Base-by-base conservation (phyloP, 2,329 filamentous ascomycete genomes). In the Phyllachora maydis region DNA sequence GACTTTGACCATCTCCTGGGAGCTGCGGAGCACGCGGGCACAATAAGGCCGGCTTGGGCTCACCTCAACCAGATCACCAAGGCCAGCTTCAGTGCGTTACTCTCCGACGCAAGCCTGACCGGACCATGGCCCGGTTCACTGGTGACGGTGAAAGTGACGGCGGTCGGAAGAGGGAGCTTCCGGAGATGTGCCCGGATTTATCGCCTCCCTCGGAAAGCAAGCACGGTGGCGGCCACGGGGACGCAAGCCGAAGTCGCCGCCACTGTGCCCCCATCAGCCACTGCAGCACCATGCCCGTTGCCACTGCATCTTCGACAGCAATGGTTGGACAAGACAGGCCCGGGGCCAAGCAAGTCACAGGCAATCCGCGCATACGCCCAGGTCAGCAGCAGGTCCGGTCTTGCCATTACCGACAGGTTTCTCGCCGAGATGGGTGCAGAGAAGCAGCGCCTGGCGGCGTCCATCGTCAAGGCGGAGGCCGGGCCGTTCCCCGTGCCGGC, bases 171-270 rank as follows among this genome's bases (percentile, higher is more conserved):
- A 26, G 85, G 88, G 14, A 63, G 73, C 1, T 76, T 72, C 4
- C 56, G 50, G 1, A 51, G 66, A 3, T 77, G 74, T 42, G 79
- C 85, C 4, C 66, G 88, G 17, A 70, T 95, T 32, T 98, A 95
- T 47, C 71, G 78, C 9, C 65, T 95, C 10, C 78, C 85, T n/a
- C 45, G n/a, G n/a, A n/a, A n/a, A n/a, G n/a, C 52, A 2, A 27
- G 26, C 2, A 24, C 23, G 0, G 15, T 21, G 3, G 22, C 36
- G 6, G 26, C 28, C n/a, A n/a, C n/a, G n/a, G n/a, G n/a, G n/a
- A 40, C 46, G 4, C 38, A 43, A 13, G 45, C 50, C 12, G 51
- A 61, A 35, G 52, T 64, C 5, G 51, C 59, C 8, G 50, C 56
- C 2, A 55, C 56, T 0, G 39, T 47, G 6, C 53, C 45, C 1